Conservation (phyloP, 176 grass and related monocot species). For the Neostapfia colusana region DNA sequence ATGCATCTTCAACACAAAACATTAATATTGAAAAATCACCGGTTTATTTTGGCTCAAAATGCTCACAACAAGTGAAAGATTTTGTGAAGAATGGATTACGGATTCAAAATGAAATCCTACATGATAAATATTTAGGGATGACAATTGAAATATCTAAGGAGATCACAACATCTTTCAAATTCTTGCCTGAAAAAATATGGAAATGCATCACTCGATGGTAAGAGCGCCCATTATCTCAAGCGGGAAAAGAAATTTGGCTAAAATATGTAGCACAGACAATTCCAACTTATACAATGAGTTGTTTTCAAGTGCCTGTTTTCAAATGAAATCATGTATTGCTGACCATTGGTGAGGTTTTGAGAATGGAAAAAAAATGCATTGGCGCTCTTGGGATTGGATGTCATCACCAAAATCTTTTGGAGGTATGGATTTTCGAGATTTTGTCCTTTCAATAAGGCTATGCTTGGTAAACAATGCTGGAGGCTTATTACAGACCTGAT, state of each 20-base stretch:
- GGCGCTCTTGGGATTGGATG: not conserved
- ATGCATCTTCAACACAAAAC: no score
- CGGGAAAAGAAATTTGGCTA: not conserved
- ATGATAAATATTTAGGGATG: no score
- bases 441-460: not conserved
- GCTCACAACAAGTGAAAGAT: no score
- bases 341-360: not conserved
- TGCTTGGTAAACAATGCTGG: not conserved
- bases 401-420: not conserved
- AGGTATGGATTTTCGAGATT: not conserved
- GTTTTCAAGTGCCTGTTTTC: not conserved
- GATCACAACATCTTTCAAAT: no score
- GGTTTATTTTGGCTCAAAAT: no score
- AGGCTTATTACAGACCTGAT: not conserved
- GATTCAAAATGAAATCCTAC: no score
- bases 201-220: no score
- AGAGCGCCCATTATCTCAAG: no score
- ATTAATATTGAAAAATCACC: no score
- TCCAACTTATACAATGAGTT: not conserved
- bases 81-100: no score
- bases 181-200: no score
- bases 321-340: not conserved
- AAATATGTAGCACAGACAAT: not conserved
- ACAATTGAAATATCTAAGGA: no score
- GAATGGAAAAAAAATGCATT: not conserved